Conservation (phyloP, 192 early-diverging fungal genomes). For the Backusella psychrophila region DNA sequence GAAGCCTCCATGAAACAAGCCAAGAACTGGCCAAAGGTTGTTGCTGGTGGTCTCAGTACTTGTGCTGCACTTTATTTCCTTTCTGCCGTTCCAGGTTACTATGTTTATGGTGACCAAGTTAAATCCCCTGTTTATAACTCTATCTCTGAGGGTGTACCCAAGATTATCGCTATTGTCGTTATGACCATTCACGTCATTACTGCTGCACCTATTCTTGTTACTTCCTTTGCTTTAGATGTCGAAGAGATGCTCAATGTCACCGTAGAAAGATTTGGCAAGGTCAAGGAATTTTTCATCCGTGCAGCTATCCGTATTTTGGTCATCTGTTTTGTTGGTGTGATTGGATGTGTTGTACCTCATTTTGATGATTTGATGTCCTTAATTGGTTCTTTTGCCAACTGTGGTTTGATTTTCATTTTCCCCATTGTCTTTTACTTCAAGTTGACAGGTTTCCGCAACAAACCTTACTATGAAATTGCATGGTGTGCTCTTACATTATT, state of each 20-base stretch:
- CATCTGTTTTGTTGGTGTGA: conserved; percentile 49
- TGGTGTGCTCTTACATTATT: conserved; percentile 56
- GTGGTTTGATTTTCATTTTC: conserved; percentile 78
- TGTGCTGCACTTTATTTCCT: conserved; percentile 71
- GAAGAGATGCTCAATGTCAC: conserved; percentile 69
- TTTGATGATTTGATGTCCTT: conserved; percentile 80
- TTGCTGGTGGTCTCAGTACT: conserved; percentile 58
- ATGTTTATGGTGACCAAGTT: conserved; percentile 66
- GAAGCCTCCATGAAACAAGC: conserved; percentile 78
- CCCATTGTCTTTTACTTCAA: conserved; percentile 78
- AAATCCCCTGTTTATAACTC: conserved; percentile 69
- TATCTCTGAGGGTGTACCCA: conserved; percentile 60
- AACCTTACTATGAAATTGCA: conserved; percentile 40
- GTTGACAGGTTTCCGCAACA: conserved; percentile 58
- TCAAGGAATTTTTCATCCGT: conserved; percentile 57
- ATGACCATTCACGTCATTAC: conserved; percentile 78
- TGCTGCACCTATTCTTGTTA: conserved; percentile 76
- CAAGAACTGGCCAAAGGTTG: conserved; percentile 64
- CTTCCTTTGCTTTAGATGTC: conserved; percentile 71
- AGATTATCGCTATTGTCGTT: conserved; percentile 67
- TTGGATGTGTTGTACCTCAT: conserved; percentile 71
- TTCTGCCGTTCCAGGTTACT: conserved; percentile 71
- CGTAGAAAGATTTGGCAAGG: conserved; percentile 45
- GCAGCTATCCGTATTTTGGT: conserved; percentile 52
- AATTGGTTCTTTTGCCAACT: conserved; percentile 75